A percentile compares a stretch with the other conserved stretches of the same genome.
phyloP scores from a whole-genome alignment of 352 stramenopile species.

The Phytophthora pseudosyringae region DNA sequence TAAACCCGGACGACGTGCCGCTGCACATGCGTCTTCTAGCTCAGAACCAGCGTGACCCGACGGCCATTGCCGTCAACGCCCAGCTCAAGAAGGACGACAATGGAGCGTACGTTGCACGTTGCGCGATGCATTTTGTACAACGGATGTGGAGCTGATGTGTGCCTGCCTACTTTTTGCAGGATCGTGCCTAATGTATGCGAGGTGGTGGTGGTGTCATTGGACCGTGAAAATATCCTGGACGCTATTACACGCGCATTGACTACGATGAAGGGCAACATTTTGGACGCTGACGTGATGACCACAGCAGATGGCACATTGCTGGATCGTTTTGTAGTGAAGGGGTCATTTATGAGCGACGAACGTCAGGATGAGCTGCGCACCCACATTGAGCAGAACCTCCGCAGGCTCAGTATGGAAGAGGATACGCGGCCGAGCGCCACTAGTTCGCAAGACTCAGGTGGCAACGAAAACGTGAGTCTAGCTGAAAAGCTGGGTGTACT shows the following conservation, averaged over 20 bases:
- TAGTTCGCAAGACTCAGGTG: slow-evolving; percentile 22
- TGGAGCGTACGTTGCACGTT: slow-evolving; percentile 65
- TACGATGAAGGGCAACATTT: slow-evolving; percentile 86
- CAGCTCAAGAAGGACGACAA: slow-evolving; percentile 90
- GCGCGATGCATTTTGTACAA: background rate
- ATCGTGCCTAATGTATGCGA: slow-evolving; percentile 83
- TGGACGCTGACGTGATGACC: slow-evolving; percentile 89
- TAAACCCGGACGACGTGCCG: slow-evolving; percentile 88
- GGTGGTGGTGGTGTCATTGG: slow-evolving; percentile 80
- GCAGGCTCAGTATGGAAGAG: slow-evolving; percentile 64
- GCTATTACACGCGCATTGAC: slow-evolving; percentile 83
- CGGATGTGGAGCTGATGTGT: slow-evolving; percentile 12
- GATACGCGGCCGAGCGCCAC: slow-evolving; percentile 26
- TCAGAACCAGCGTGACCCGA: slow-evolving; percentile 81
- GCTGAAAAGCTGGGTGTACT: slow-evolving; percentile 77
- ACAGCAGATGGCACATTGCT: slow-evolving; percentile 79
- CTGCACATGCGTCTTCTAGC: slow-evolving; percentile 87
- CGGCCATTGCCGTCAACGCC: slow-evolving; percentile 83
- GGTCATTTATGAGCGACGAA: slow-evolving; percentile 84
- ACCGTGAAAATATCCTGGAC: slow-evolving; percentile 82
- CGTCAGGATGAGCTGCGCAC: slow-evolving; percentile 72
- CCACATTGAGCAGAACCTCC: slow-evolving; percentile 79
- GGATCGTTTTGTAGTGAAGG: slow-evolving; percentile 85
- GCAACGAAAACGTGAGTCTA: slow-evolving; percentile 45
- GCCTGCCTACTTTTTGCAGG: slow-evolving; percentile 32